A percentile compares a stretch with the other conserved stretches of the same genome.
phyloP scores from a whole-genome alignment of 805 yeast genomes.

The Kurtzmaniella cleridarum region DNA sequence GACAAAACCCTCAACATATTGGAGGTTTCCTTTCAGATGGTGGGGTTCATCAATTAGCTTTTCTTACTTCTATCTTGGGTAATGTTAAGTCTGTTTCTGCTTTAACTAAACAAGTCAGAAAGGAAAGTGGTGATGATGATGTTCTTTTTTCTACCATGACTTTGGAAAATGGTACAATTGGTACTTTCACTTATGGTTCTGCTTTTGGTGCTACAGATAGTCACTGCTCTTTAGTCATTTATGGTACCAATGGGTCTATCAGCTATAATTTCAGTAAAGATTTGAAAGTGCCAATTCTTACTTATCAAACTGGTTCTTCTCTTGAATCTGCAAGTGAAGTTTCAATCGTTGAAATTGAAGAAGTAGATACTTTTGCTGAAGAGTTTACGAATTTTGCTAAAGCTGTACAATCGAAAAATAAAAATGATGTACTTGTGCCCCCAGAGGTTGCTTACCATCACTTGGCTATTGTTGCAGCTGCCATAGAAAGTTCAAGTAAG shows the following conservation, averaged over 20 bases:
- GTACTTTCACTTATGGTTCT: constrained; percentile 84
- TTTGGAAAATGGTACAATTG: constrained; percentile 60
- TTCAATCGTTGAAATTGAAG: constrained; percentile 32
- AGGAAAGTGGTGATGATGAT: constrained; percentile 79
- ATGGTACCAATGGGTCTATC: constrained; percentile 76
- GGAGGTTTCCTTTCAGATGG: constrained; percentile 94
- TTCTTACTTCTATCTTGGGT: constrained; percentile 79
- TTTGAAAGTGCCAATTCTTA: constrained; percentile 32
- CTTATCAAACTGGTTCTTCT: constrained; percentile 27
- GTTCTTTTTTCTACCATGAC: constrained; percentile 65
- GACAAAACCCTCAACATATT: constrained; percentile 83
- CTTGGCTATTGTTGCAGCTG: constrained; percentile 84
- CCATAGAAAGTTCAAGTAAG: constrained; percentile 59
- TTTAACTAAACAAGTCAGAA: constrained; percentile 68
- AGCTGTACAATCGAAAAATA: constrained; percentile 62
- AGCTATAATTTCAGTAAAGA: constrained; percentile 59
- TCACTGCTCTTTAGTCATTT: constrained; percentile 58
- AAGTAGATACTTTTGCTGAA: constrained; percentile 37
- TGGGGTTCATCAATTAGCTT: constrained; percentile 92
- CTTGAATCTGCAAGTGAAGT: constrained; percentile 49
- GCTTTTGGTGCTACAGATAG: constrained; percentile 81
- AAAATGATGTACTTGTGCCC: constrained; percentile 47
- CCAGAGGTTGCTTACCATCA: constrained; percentile 88
- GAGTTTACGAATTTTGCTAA: constrained; percentile 48
- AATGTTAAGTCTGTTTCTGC: constrained; percentile 67